Percentiles rank a stretch among this genome's conserved stretches.
phyloP scores from a whole-genome alignment of 148 eudicot genomes.

The Vaccinium macrocarpon region DNA sequence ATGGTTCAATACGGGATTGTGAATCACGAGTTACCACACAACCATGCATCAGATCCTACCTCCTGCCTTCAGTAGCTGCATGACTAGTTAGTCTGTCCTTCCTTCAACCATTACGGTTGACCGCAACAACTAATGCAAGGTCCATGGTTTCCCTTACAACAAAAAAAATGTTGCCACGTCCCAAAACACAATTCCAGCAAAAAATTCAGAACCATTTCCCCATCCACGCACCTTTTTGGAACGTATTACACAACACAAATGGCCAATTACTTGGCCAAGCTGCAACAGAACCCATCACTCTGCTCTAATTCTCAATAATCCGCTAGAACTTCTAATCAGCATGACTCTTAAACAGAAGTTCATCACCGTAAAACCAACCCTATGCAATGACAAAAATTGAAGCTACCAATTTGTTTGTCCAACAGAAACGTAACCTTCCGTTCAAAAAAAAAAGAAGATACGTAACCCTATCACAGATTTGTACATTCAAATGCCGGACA shows the following conservation, averaged over 20 bases:
- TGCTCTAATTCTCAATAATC: background rate
- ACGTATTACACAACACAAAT: background rate
- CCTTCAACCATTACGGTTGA: background rate
- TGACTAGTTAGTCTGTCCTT: background rate
- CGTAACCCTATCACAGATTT: background rate
- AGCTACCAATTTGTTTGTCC: background rate
- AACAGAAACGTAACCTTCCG: background rate
- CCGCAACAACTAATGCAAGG: background rate
- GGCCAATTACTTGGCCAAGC: background rate
- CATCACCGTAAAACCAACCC: background rate
- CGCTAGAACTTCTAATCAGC: conserved; percentile 1
- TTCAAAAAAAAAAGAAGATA: too few relatives aligned
- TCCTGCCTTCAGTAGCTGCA: background rate
- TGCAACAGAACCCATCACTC: background rate
- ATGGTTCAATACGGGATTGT: background rate
- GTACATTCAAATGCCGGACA: background rate
- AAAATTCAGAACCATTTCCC: background rate
- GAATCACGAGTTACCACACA: background rate
- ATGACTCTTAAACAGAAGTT: background rate
- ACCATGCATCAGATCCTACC: background rate
- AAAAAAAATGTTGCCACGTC: background rate
- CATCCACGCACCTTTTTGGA: background rate
- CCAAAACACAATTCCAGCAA: background rate
- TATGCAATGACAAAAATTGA: background rate
- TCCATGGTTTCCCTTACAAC: background rate